Evolutionary conservation across 139 green algal species (phyloP), one percentile per base, ranked within the genome.

Genomic region (Tetradesmus lagerheimii): DNA sequence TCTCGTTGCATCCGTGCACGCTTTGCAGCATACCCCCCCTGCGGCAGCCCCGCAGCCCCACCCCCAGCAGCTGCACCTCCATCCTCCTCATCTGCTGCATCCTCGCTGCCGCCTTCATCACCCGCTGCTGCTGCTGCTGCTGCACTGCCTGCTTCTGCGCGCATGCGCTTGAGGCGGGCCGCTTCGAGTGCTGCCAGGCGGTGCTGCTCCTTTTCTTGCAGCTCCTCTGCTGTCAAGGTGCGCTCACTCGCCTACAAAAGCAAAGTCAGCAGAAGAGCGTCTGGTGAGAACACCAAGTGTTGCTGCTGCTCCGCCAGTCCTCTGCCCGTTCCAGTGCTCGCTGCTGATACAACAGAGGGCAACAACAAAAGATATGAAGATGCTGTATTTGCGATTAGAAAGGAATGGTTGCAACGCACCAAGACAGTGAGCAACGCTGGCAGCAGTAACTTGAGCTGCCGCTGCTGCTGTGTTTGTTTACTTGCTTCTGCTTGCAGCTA

Each of bases 161-260:
- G 92, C 95, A 97, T 95, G 87, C 96, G 93, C 82, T 95, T 95
- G n/a, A 95, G 74, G 14, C 96, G 92, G 53, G 95, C 83, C 75
- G 91, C 89, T 89, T 99, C 97, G 83, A 98, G 89, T 67, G 92
- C 86, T 90, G 97, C 92, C 85, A 98, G 91, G 29, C 94, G 91
- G 77, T 80, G 50, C 16, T 87, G 71, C 90, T 97, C 95, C 82
- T 87, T 89, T 82, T 96, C 92, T 27, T 92, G 92, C 31, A 96
- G 85, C 92, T 98, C 95, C 87, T 99, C 96, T 5, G 92, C 50
- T 23, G 92, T 96, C 79, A 94, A 90, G 4, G 93, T 95, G 79
- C 94, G 92, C 6, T 97, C 95, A 14, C 93, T 91, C 0, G 94
- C 90, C 79, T 93, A 31, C 18, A 29, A 43, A 20, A 39, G 37